Conservation (phyloP, 2,329 filamentous ascomycete species). For the Microascus cirrosus region DNA sequence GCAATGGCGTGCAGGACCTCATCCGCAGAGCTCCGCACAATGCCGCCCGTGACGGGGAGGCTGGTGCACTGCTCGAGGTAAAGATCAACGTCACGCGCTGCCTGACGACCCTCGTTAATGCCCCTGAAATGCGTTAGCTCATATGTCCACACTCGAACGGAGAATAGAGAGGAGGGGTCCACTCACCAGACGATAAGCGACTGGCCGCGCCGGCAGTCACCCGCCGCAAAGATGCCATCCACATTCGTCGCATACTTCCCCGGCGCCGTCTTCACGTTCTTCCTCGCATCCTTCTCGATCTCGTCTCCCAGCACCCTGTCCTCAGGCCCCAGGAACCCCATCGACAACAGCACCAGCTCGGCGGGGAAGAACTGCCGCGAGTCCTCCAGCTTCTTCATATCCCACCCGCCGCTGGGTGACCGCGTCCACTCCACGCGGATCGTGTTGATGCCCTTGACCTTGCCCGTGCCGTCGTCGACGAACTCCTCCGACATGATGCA, state of each 20-base stretch:
- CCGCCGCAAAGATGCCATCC: slow-evolving; percentile 81
- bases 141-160: neutral
- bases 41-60: slow-evolving; percentile 85
- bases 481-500: slow-evolving; percentile 99
- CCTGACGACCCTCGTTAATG: slow-evolving; percentile 93
- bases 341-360: slow-evolving; percentile 85
- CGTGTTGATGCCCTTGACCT: slow-evolving; percentile 92
- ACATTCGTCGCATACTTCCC: slow-evolving; percentile 85
- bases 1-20: slow-evolving; percentile 44
- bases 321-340: slow-evolving; percentile 95
- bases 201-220: slow-evolving; percentile 90
- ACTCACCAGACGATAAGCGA: slow-evolving; percentile 90
- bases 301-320: slow-evolving; percentile 76
- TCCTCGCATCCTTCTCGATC: slow-evolving; percentile 82
- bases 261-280: slow-evolving; percentile 89
- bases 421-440: slow-evolving; percentile 94
- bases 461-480: slow-evolving; percentile 75
- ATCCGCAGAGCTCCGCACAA: slow-evolving; percentile 72
- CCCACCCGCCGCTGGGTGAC: slow-evolving; percentile 80
- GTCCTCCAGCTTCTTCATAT: slow-evolving; percentile 95
- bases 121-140: slow-evolving; percentile 41
- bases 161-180: neutral
- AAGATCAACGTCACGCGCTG: slow-evolving; percentile 82
- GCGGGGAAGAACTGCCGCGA: slow-evolving; percentile 95
- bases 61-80: slow-evolving; percentile 71